Evolutionary conservation across 2,329 filamentous ascomycete species (phyloP).

Genomic region (Xylariales sp.): DNA sequence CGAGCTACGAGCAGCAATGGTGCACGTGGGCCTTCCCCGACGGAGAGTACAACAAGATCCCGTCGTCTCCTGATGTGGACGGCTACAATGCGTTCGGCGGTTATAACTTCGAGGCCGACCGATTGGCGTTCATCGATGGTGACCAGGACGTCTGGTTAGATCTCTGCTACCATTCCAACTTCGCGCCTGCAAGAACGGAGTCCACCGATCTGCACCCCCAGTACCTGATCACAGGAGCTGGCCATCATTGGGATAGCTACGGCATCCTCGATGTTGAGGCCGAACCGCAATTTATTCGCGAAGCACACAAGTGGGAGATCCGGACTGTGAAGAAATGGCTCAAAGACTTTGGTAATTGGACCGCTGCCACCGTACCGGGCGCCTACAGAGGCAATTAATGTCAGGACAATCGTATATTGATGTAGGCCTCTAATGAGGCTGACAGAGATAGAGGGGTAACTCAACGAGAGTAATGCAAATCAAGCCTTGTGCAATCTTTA

Average conservation of each 20-base stretch:
- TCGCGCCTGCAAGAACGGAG: constrained; percentile 30
- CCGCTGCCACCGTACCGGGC: constrained; percentile 4
- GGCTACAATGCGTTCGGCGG: constrained; percentile 42
- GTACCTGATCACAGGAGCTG: constrained; percentile 43
- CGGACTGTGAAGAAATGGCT: constrained; percentile 44
- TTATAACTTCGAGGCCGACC: constrained; percentile 38
- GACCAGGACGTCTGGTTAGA: constrained; percentile 48
- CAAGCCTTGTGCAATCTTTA: too few relatives aligned
- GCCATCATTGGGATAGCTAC: constrained; percentile 48
- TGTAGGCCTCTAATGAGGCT: too few relatives aligned
- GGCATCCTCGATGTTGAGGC: constrained; percentile 33
- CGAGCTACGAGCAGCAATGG: constrained; percentile 50
- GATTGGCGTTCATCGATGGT: constrained; percentile 48
- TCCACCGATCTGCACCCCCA: constrained; percentile 41
- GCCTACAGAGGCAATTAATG: too few relatives aligned
- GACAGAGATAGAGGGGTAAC: too few relatives aligned
- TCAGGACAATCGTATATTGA: too few relatives aligned
- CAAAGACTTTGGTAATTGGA: constrained; percentile 26
- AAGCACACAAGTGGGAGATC: constrained; percentile 47
- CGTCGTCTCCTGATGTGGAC: constrained; percentile 35
- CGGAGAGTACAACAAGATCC: constrained; percentile 39
- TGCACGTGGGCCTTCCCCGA: constrained; percentile 48
- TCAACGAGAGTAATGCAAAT: too few relatives aligned
- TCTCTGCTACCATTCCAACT: constrained; percentile 43
- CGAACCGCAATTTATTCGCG: constrained; percentile 46